Evolutionary conservation across 2,329 filamentous ascomycete genomes (phyloP), one percentile per base, ranked within the genome.

Genomic region (Sphaerostilbella broomeana): DNA sequence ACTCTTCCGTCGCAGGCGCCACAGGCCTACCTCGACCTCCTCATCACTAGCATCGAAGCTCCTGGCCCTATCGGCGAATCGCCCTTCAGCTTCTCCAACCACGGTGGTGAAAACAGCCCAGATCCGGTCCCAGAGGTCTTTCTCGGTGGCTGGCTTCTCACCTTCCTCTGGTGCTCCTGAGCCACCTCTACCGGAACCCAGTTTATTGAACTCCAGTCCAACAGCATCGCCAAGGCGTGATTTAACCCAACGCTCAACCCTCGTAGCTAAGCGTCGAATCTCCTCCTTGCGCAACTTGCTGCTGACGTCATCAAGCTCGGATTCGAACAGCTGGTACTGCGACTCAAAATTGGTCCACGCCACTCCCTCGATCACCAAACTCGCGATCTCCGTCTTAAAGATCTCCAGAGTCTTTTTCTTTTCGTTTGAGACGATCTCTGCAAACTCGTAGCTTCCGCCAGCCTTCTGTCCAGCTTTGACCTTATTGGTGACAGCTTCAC

Each of bases 391-490:
- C 15, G 73, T 70, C 56, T 85, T 79, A 58, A 94, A 98, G 30
- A 75, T 75, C 12, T 79, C 73, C 24, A 95, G 59, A 1, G 87
- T 81, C 58, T 79, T 79, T 52, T 75, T 75, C 66, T 92, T 94
- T 60, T 95, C 85, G 40, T 78, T 73, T 26, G 79, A 77, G 5
- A 98, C 92, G 52, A 97, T 95, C 50, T 94, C 84, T 16, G 89
- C 88, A 62, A 98, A 98, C 57, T 98, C 92, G 56, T 98, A 97
- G 37, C 77, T 75, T 6, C 81, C 84, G 16, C 89, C 89, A 40
- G 88, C 87, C 69, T 94, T 95, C 62, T 97, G 90, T 3, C 90
- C 90, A 18, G 77, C 72, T 64, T 97, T 98, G 49, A 98, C 89
- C 34, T 86, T 84, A 37, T 71, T 67, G n/a, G 80, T 79, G 32